Percentiles rank a stretch among this genome's conserved stretches.
Evolutionary conservation across 306 rosid species (phyloP).

Genomic region (Sicyos edulis): DNA sequence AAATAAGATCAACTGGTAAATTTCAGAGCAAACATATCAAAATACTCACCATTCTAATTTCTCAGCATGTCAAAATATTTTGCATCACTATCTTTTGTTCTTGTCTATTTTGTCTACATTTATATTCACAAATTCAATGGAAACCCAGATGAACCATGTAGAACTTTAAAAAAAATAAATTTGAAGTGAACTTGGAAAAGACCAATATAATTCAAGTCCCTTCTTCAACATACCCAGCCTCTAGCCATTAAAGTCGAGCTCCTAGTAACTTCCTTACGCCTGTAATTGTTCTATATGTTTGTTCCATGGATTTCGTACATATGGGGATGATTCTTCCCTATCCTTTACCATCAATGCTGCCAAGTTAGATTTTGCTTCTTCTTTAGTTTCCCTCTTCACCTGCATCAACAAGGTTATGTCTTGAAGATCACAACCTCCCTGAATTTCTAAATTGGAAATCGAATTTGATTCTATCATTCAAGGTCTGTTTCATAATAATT

Average conservation of each 20-base stretch:
- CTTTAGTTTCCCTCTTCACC: conserved; percentile 26
- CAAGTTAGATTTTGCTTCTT: conserved; percentile 32
- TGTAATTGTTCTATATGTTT: conserved; percentile 6
- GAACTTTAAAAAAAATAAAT: neutral
- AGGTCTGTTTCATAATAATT: neutral
- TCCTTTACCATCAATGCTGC: conserved; percentile 31
- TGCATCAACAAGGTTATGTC: conserved; percentile 24
- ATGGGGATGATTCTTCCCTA: conserved; percentile 28
- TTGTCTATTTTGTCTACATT: conserved; percentile 10
- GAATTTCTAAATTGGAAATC: neutral
- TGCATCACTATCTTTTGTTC: conserved; percentile 11
- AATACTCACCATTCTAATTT: neutral
- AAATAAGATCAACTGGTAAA: conserved; percentile 1
- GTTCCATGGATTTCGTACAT: conserved; percentile 5
- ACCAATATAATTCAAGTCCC: conserved; percentile 9
- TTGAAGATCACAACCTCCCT: neutral
- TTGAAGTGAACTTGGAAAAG: conserved; percentile 2
- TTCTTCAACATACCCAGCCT: conserved; percentile 12
- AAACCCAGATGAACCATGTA: conserved; percentile 11
- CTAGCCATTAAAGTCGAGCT: neutral
- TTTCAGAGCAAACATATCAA: neutral
- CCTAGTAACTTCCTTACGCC: conserved; percentile 2
- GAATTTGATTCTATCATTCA: neutral
- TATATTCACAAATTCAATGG: conserved; percentile 15
- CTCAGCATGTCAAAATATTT: conserved; percentile 2